phyloP scores from a whole-genome alignment of 1,284 basidiomycete genomes.

The Cystobasidium pallidum region DNA sequence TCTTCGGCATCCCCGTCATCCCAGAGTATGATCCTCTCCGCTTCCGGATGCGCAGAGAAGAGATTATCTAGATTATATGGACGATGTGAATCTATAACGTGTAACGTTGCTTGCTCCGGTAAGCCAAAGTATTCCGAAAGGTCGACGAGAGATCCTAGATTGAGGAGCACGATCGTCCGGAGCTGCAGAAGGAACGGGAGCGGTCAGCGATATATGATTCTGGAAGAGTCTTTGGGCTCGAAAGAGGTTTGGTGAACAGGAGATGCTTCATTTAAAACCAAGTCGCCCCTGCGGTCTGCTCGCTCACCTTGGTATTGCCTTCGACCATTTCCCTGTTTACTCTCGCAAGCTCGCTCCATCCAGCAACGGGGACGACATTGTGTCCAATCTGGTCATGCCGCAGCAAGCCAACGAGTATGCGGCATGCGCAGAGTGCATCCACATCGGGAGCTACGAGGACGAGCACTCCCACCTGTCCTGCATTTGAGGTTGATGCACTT shows the following conservation, averaged over 20 bases:
- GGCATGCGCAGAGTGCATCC: constrained; percentile 83
- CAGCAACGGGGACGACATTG: constrained; percentile 87
- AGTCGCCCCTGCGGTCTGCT: too few species aligned
- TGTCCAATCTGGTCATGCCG: constrained; percentile 92
- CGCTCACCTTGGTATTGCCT: constrained; percentile 37
- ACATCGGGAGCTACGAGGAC: constrained; percentile 86
- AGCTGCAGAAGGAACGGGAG: constrained; percentile 63
- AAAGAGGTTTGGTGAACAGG: too few species aligned
- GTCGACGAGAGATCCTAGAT: constrained; percentile 87
- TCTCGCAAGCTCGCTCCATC: constrained; percentile 73
- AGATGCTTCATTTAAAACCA: too few species aligned
- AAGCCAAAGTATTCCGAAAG: constrained; percentile 65
- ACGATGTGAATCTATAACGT: constrained; percentile 91
- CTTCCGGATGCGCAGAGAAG: constrained; percentile 63
- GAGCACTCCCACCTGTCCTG: constrained; percentile 61
- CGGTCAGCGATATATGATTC: too few species aligned
- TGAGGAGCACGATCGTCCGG: constrained; percentile 86
- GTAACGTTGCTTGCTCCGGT: constrained; percentile 60
- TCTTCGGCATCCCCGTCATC: constrained; percentile 74
- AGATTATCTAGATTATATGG: constrained; percentile 89
- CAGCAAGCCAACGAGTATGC: constrained; percentile 86
- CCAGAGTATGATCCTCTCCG: constrained; percentile 79
- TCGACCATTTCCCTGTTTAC: constrained; percentile 56
- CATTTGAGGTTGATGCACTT: constrained; percentile 16
- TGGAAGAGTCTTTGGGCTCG: too few species aligned